Base-by-base conservation (phyloP, 176 grass and related monocot species). In the Zea luxurians region DNA sequence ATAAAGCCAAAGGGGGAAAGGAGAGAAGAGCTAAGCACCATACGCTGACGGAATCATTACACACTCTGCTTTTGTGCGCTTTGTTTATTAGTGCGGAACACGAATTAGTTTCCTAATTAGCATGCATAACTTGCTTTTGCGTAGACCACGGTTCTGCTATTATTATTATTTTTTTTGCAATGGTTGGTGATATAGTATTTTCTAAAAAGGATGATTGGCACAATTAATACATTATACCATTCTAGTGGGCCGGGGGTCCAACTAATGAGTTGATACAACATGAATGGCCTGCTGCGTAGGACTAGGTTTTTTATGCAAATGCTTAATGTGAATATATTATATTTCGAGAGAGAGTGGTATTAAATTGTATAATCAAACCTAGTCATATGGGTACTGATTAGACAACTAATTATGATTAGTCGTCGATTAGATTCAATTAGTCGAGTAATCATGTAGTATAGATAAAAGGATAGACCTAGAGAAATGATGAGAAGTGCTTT, bases 51-150 rank as follows among this genome's bases (percentile, higher is more conserved):
- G 64, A 84, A 80, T 88, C 62, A 68, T 70, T 40, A 53, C 70
- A 60, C 38, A 7, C 16, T 37, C 72, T 63, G 64, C 76, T 64
- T 68, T 79, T 60, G 12, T 84, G 55, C 64, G 55, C 70, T 75
- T 75, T 75, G 6, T 83, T 83, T 41, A 70, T 21, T 75, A 64
- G 20, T 53, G 6, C 37, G 54, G 53, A 64, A 71, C 69, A 27
- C 18, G 10, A 64, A 44, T 38, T 72, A 72, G 18, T 84, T 64
- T 78, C 46, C 66, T 78, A 84, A 77, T 77, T 61, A 70, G 49
- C 45, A 78, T 72, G 58, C 37, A 79, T n/a, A 76, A 64, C 63
- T 80, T 70, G 37, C 37, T 17, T 46, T 80, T 75, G 5, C 64
- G 59, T 20, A 67, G 67, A 79, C 75, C 36, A 68, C 2, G 4